Conservation (phyloP, 768 basidiomycete genomes). For the Podaxis mareebaensis region DNA sequence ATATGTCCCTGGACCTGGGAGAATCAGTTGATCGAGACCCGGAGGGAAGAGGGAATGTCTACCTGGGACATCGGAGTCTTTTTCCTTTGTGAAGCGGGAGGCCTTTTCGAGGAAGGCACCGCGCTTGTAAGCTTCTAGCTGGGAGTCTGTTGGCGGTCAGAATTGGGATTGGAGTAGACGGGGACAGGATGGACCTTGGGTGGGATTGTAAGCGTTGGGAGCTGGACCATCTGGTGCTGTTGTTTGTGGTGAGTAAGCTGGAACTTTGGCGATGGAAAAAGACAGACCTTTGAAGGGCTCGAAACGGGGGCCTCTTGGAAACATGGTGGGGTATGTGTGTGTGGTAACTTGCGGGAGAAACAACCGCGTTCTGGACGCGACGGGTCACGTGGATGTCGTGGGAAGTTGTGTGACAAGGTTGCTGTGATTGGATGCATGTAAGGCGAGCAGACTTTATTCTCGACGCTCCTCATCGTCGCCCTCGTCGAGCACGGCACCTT, state of each 20-base stretch:
- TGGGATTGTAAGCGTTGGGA: constrained; percentile 47
- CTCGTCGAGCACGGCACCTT: constrained; percentile 15
- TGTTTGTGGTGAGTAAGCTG: constrained; percentile 3
- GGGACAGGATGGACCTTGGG: background rate
- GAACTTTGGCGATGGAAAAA: background rate
- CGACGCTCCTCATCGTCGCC: constrained; percentile 14
- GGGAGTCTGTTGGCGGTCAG: constrained; percentile 33
- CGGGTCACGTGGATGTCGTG: constrained; percentile 24
- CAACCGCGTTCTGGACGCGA: constrained; percentile 21
- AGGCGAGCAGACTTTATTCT: constrained; percentile 7
- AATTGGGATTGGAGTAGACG: background rate
- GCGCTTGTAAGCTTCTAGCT: constrained; percentile 53
- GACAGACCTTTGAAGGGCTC: constrained; percentile 37
- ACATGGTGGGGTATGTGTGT: constrained; percentile 30
- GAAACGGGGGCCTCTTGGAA: constrained; percentile 51
- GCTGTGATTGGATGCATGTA: constrained; percentile 9
- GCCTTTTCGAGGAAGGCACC: constrained; percentile 61
- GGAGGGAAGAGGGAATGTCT: constrained; percentile 7
- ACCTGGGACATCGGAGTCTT: constrained; percentile 44
- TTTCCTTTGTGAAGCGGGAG: constrained; percentile 50
- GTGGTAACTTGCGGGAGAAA: background rate
- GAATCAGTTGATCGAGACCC: background rate
- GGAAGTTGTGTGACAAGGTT: constrained; percentile 4
- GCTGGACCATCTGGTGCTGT: constrained; percentile 53
- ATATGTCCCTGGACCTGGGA: background rate